A percentile compares a stretch with the other conserved stretches of the same genome.
phyloP scores from a whole-genome alignment of 352 stramenopile genomes.

The Pythium myriotylum region DNA sequence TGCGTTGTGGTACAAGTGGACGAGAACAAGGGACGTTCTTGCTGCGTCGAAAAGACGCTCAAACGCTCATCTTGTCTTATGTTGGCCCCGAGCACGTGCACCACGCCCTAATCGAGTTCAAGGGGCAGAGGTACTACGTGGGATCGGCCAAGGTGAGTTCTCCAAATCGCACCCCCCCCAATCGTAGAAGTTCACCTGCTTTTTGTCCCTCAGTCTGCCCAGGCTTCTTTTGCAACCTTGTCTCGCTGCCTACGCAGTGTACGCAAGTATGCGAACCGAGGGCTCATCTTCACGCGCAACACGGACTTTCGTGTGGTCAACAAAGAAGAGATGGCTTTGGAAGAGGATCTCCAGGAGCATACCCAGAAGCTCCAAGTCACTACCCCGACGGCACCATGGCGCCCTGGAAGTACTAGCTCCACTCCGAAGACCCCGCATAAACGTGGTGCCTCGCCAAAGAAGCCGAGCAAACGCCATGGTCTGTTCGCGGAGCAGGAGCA shows the following conservation, averaged over 20 bases:
- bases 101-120: slow-evolving; percentile 81
- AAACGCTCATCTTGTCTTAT: slow-evolving; percentile 85
- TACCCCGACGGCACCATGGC: slow-evolving; percentile 9
- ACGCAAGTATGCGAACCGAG: slow-evolving; percentile 71
- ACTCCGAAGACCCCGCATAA: slow-evolving; percentile 45
- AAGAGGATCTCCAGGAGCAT: slow-evolving; percentile 38
- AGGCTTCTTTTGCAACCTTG: slow-evolving; percentile 63
- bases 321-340: slow-evolving; percentile 56
- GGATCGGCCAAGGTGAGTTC: slow-evolving; percentile 68
- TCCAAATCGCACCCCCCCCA: no score
- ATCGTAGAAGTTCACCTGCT: neutral
- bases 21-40: slow-evolving; percentile 79
- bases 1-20: no score
- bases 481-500: slow-evolving; percentile 69
- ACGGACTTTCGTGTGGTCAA: slow-evolving; percentile 71
- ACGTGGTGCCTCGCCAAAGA: slow-evolving; percentile 12
- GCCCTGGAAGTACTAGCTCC: slow-evolving; percentile 23
- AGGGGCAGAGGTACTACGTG: slow-evolving; percentile 72
- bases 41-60: slow-evolving; percentile 77
- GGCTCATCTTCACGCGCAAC: slow-evolving; percentile 75
- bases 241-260: slow-evolving; percentile 82
- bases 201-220: slow-evolving; percentile 37
- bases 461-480: slow-evolving; percentile 6
- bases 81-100: slow-evolving; percentile 65
- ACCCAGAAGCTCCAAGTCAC: slow-evolving; percentile 24